Evolutionary conservation across 2,329 filamentous ascomycete species (phyloP).

Genomic region (Botrytis deweyae): DNA sequence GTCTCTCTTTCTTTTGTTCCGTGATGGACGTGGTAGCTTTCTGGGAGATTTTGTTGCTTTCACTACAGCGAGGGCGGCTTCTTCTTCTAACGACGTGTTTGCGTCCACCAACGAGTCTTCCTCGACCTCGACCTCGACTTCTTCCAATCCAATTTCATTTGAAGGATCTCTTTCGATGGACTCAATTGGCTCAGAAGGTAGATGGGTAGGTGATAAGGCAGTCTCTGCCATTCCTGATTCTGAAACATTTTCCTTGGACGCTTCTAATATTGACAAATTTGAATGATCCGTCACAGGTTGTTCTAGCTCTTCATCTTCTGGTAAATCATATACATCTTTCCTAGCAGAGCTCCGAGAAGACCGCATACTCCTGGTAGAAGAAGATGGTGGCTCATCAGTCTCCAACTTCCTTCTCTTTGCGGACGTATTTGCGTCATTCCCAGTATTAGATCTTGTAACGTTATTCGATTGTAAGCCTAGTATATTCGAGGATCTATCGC

Average conservation of each 20-base stretch:
- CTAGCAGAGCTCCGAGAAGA: conserved; percentile 31
- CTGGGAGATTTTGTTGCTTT: neutral
- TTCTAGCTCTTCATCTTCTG: conserved; percentile 26
- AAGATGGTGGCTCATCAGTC: conserved; percentile 28
- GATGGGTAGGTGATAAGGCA: neutral
- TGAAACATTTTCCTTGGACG: neutral
- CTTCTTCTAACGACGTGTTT: neutral
- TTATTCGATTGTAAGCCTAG: conserved; percentile 7
- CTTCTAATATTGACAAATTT: neutral
- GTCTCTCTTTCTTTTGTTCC: conserved; percentile 32
- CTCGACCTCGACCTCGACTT: neutral
- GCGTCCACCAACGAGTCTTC: neutral
- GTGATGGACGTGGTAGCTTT: conserved; percentile 19
- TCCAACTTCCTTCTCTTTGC: conserved; percentile 38
- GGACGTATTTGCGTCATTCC: conserved; percentile 39
- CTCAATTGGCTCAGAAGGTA: neutral
- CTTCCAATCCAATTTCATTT: neutral
- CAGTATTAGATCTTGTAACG: conserved; percentile 23
- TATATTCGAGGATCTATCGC: conserved; percentile 7
- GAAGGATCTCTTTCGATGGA: conserved; percentile 3
- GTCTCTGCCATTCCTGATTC: neutral
- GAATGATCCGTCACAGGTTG: neutral
- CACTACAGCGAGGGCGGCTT: neutral
- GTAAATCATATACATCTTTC: conserved; percentile 32
- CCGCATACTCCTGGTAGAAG: conserved; percentile 33